A percentile compares a stretch with the other conserved stretches of the same genome.
These are phyloP conservation scores for Vitis cinerea DNA, from an alignment of 164 flowering plant genomes.

Conservation along the genomic window DNA sequence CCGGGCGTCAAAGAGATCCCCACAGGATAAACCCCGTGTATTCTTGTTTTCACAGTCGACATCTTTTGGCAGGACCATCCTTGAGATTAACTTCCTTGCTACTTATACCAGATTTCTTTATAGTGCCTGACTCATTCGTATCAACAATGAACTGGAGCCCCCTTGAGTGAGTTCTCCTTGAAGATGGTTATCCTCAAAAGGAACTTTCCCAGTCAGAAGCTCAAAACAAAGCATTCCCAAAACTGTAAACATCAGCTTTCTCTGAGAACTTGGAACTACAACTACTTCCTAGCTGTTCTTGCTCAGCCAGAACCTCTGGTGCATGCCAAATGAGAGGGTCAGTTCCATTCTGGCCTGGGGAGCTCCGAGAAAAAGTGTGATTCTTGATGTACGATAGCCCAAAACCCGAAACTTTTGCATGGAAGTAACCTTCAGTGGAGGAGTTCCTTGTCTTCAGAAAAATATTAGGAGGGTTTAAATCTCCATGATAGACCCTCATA, in stretches of 20 bases:
- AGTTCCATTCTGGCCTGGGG: slow-evolving; percentile 24
- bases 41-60: too few species aligned
- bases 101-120: too few species aligned
- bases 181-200: slow-evolving; percentile 82
- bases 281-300: slow-evolving; percentile 37
- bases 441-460: slow-evolving; percentile 49
- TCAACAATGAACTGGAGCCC: too few species aligned
- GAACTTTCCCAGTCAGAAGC: slow-evolving; percentile 84
- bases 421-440: slow-evolving; percentile 52
- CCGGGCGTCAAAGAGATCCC: too few species aligned
- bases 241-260: slow-evolving; percentile 92
- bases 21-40: too few species aligned
- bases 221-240: slow-evolving; percentile 88
- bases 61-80: too few species aligned
- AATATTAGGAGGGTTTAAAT: slow-evolving; percentile 66
- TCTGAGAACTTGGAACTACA: slow-evolving; percentile 43
- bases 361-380: slow-evolving; percentile 9
- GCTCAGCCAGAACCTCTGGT: slow-evolving; percentile 79
- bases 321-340: slow-evolving; percentile 71
- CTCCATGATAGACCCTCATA: slow-evolving; percentile 61
- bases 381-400: slow-evolving; percentile 45
- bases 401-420: slow-evolving; percentile 66
- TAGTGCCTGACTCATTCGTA: too few species aligned
- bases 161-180: too few species aligned
- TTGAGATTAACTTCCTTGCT: too few species aligned